Evolutionary conservation across 2,329 filamentous ascomycete species (phyloP), one percentile per base, ranked within the genome.

Genomic region (Microcera coccophila): DNA sequence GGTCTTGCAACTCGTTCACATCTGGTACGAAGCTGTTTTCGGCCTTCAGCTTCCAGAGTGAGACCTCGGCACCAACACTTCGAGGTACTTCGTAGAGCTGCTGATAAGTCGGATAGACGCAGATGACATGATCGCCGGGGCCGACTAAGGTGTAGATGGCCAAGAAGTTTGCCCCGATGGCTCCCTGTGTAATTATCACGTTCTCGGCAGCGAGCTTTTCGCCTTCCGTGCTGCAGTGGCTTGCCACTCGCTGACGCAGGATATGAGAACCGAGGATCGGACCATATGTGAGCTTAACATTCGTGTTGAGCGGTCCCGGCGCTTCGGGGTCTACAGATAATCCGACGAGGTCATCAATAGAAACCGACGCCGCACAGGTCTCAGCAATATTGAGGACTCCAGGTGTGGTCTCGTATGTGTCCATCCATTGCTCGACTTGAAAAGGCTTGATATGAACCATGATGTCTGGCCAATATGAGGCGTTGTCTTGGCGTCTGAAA

Each of bases 51-150:
- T 78, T 81, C 89, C 89, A 95, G 10, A 91, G 63, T 32, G 82
- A 81, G 14, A 94, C 85, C 45, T 87, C 79, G 1, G 87, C 87
- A 0, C 89, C 88, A 4, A 94, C 68, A 28, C 81, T 84, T 52
- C 75, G 73, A 0, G 89, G 87, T 1, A 94, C 78, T 9, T 81
- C 72, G 59, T 91, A 93, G 2, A 95, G 74, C 56, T 93, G 87
- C 62, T 93, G 87, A 57, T 93, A 94, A 1, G 87, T 91, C 11
- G 90, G 89, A 60, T 90, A 87, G 44, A 93, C 85, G 58, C 87
- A 93, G 45, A 95, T 77, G 36, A 91, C 85, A 72, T 95, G 89
- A 59, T 95, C 87, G 1, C 82, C 85, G 0, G 81, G 78, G 0
- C 79, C 78, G 2, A 93, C 61, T 5, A 93, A 71, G 1, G 83